Evolutionary conservation across 257 asterid genomes (phyloP).

Genomic region (Linaria vulgaris): DNA sequence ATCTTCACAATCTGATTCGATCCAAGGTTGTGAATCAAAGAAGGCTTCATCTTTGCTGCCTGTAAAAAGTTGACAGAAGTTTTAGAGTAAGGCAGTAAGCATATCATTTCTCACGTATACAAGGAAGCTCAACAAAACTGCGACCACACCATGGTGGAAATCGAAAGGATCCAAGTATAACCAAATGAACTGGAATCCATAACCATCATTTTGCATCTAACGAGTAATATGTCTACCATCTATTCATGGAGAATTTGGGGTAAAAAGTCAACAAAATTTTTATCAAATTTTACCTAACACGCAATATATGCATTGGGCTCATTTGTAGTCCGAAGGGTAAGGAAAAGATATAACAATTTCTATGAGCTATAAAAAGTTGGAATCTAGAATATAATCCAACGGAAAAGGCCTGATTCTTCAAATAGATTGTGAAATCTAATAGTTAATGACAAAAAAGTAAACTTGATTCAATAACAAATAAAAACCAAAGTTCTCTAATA

Average conservation of each 20-base stretch:
- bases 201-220: background rate
- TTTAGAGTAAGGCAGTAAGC: conserved; percentile 22
- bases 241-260: background rate
- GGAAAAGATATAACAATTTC: conserved; percentile 3
- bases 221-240: background rate
- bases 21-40: conserved; percentile 78
- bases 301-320: background rate
- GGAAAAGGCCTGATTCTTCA: too few relatives aligned
- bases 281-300: background rate
- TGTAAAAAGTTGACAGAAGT: conserved; percentile 36
- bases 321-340: background rate
- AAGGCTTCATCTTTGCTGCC: conserved; percentile 83
- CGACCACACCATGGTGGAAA: background rate
- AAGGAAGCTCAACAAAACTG: conserved; percentile 1
- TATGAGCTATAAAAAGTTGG: background rate
- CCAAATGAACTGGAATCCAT: background rate
- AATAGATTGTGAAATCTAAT: background rate
- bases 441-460: background rate
- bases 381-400: background rate
- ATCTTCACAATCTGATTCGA: conserved; percentile 86
- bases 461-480: background rate
- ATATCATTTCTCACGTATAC: too few relatives aligned
- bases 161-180: background rate
- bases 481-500: background rate
- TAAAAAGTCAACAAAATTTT: background rate